phyloP scores from a whole-genome alignment of 768 basidiomycete species.

The Phlegmacium glaucopus region DNA sequence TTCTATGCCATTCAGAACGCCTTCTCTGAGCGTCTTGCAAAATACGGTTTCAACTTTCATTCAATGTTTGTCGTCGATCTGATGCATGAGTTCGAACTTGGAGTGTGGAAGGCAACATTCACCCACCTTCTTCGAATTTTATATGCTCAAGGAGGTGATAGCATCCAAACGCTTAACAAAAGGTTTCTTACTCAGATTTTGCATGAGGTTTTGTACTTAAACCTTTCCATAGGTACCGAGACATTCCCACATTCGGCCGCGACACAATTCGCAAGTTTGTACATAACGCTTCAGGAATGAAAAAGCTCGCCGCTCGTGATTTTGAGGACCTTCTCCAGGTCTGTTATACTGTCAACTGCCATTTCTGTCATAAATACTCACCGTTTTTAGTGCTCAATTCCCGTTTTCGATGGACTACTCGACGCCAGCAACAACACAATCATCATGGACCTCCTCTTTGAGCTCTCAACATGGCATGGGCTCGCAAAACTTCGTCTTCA shows the following conservation, averaged over 20 bases:
- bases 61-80: constrained; percentile 29
- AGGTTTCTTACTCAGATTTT: constrained; percentile 13
- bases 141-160: too few relatives aligned
- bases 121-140: constrained; percentile 31
- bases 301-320: constrained; percentile 26
- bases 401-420: constrained; percentile 10
- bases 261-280: constrained; percentile 26
- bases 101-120: constrained; percentile 32
- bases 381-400: constrained; percentile 12
- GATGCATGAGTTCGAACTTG: constrained; percentile 34
- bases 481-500: constrained; percentile 28
- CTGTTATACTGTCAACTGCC: not conserved
- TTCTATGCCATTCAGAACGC: constrained; percentile 22
- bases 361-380: not conserved
- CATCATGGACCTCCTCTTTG: constrained; percentile 22
- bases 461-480: constrained; percentile 26
- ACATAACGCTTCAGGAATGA: constrained; percentile 23
- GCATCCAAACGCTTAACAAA: constrained; percentile 20
- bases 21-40: constrained; percentile 10
- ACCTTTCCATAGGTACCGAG: constrained; percentile 20
- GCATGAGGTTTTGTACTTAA: not conserved
- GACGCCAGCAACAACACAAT: constrained; percentile 5
- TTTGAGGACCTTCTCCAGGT: constrained; percentile 37
- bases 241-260: constrained; percentile 16
- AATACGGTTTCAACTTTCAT: constrained; percentile 22